A percentile compares a stretch with the other conserved stretches of the same genome.
Evolutionary conservation across 1,139 yeast species (phyloP).

Genomic region (Arxiozyma heterogenica): DNA sequence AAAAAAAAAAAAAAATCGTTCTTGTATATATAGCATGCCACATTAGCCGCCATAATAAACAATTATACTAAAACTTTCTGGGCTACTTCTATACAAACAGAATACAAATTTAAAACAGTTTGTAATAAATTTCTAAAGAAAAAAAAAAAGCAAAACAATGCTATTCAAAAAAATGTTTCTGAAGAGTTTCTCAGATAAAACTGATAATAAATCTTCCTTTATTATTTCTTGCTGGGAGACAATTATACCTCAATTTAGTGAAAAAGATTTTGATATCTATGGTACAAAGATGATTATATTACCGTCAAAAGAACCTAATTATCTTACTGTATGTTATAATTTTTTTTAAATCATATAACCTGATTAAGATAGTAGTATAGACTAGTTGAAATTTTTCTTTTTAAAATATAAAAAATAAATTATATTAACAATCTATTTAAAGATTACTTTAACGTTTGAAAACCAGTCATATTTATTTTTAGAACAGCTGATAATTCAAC

Average conservation of each 20-base stretch:
- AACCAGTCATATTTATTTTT: neutral
- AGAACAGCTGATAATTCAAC: neutral
- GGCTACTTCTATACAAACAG: too few relatives aligned
- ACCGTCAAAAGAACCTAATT: conserved; percentile 1
- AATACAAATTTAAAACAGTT: too few relatives aligned
- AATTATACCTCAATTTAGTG: neutral
- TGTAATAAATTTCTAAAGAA: too few relatives aligned
- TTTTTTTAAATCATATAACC: neutral
- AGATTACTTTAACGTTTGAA: neutral
- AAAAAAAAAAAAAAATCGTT: too few relatives aligned
- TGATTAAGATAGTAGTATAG: neutral
- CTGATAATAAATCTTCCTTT: neutral
- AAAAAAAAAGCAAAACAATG: neutral
- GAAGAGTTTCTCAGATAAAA: neutral
- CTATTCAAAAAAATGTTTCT: neutral
- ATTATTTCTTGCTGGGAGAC: neutral
- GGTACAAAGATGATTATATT: neutral
- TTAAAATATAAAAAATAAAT: too few relatives aligned
- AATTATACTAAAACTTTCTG: too few relatives aligned
- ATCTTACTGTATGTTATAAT: conserved; percentile 1
- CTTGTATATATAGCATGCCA: too few relatives aligned
- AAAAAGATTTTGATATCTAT: neutral
- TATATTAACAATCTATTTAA: neutral
- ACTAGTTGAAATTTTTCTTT: neutral
- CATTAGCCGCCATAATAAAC: too few relatives aligned